Percentiles rank a stretch among this genome's conserved stretches.
Conservation (phyloP, 1,284 basidiomycete species). For the Ustilago hordei region DNA sequence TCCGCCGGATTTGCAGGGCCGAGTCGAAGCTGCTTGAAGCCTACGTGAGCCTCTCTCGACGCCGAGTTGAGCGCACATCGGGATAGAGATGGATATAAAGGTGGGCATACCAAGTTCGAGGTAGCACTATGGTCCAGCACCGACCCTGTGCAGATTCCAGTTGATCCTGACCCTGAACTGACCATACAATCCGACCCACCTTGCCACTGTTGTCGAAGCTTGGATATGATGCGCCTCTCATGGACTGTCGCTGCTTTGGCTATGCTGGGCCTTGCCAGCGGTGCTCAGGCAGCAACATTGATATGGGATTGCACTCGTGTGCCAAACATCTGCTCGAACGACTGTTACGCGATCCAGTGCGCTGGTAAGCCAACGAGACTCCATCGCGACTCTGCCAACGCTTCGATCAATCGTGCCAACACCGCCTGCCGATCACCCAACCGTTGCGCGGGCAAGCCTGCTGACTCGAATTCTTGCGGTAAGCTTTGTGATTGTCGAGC, state of each 20-base stretch:
- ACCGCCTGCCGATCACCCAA: conserved; percentile 57
- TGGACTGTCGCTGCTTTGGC: conserved; percentile 2
- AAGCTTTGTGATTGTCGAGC: background rate
- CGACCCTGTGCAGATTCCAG: background rate
- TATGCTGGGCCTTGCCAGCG: conserved; percentile 4
- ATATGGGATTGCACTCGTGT: conserved; percentile 57
- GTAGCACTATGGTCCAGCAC: background rate
- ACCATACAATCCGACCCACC: background rate
- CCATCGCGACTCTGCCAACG: conserved; percentile 50
- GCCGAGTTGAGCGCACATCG: background rate
- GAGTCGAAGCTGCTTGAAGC: background rate
- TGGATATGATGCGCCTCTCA: conserved; percentile 1
- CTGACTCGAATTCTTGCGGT: conserved; percentile 51
- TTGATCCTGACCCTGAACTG: background rate
- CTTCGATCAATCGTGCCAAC: conserved; percentile 38
- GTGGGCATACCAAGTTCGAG: background rate
- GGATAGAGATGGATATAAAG: background rate
- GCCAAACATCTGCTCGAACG: conserved; percentile 62
- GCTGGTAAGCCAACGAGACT: conserved; percentile 49
- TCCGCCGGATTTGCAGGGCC: background rate
- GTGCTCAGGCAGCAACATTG: conserved; percentile 30
- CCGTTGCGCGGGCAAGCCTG: conserved; percentile 43
- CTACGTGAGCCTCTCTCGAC: background rate
- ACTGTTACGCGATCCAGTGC: conserved; percentile 57
- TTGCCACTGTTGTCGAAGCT: background rate